Evolutionary conservation across 495 filamentous ascomycete species (phyloP), one percentile per base, ranked within the genome.

Genomic region (Penicillium arizonense): DNA sequence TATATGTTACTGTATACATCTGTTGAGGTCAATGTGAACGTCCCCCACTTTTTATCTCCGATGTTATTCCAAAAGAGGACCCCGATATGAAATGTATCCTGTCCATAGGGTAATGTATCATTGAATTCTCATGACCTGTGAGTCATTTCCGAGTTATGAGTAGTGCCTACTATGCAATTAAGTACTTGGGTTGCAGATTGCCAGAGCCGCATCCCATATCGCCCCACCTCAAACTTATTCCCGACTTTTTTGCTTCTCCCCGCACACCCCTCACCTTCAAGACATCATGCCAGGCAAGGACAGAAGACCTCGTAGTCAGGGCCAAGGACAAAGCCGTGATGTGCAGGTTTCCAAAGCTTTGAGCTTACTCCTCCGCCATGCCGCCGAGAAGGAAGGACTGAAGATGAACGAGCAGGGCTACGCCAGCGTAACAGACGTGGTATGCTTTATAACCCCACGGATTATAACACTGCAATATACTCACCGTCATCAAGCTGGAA

Each of bases 321-420:
- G 62, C 11, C 47, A 54, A 47, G 53, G 53, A 68, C 23, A 72
- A 26, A 53, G 62, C 32, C 69, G 89, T 30, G 82, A 87, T 37
- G 78, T 87, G 8, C 75, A 76, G 30, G 77, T 97, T 42, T 96
- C 90, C 7, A 95, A 91, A 64, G 87, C 90, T 23, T 67, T 97
- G 46, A 89, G 84, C 50, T 82, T 78, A 57, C 73, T 96, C 1
- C 78, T 98, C 14, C 80, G 94, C 20, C 94, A 98, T 68, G 89
- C 86, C 41, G 94, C 95, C 5, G 77, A 82, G 55, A 83, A 82
- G 47, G 90, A 90, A 59, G 88, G 90, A 0, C 67, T 98, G 42
- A 78, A 74, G 58, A 76, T 97, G 20, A 87, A 91, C 58, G 71
- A 66, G 4, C 86, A 90, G 55, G 94, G 95, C 5, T 98, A 87